Evolutionary conservation across 768 basidiomycete species (phyloP).

Genomic region (Tephrocybe sp.): DNA sequence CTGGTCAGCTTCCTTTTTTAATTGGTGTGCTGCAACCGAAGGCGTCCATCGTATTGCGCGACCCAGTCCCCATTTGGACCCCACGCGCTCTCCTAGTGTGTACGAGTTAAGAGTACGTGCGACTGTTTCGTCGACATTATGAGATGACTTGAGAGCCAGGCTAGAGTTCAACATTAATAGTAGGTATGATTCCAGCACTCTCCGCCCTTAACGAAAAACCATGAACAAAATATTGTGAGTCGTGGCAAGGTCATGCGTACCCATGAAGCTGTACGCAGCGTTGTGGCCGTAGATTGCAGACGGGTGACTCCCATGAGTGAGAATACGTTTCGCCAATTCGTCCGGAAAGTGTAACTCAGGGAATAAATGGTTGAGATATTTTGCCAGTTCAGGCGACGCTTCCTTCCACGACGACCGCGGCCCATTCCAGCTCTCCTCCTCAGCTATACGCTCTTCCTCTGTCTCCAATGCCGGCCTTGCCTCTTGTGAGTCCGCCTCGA

Average conservation of each 20-base stretch:
- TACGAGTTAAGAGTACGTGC: constrained; percentile 66
- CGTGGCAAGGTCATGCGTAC: constrained; percentile 37
- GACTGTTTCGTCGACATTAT: constrained; percentile 61
- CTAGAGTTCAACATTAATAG: constrained; percentile 67
- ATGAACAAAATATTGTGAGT: not conserved
- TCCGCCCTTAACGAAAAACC: constrained; percentile 53
- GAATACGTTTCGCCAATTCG: constrained; percentile 68
- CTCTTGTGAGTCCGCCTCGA: constrained; percentile 1
- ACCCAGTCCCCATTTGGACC: constrained; percentile 70
- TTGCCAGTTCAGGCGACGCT: constrained; percentile 32
- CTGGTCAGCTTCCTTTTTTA: constrained; percentile 27
- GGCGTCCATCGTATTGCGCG: constrained; percentile 77
- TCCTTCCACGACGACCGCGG: constrained; percentile 17
- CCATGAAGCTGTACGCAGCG: constrained; percentile 69
- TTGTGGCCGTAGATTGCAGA: constrained; percentile 72
- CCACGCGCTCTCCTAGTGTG: constrained; percentile 73
- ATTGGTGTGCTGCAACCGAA: constrained; percentile 40
- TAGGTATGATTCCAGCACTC: constrained; percentile 75
- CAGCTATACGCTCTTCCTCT: constrained; percentile 2
- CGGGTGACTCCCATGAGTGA: constrained; percentile 79
- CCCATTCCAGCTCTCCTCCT: constrained; percentile 12
- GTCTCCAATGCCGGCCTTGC: not conserved
- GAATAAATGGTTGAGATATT: constrained; percentile 66
- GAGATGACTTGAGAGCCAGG: constrained; percentile 40
- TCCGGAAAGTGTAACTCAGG: constrained; percentile 66